These are phyloP conservation scores for Sapria himalayana DNA, from an alignment of 345 rosid genomes.

Conservation along the genomic window DNA sequence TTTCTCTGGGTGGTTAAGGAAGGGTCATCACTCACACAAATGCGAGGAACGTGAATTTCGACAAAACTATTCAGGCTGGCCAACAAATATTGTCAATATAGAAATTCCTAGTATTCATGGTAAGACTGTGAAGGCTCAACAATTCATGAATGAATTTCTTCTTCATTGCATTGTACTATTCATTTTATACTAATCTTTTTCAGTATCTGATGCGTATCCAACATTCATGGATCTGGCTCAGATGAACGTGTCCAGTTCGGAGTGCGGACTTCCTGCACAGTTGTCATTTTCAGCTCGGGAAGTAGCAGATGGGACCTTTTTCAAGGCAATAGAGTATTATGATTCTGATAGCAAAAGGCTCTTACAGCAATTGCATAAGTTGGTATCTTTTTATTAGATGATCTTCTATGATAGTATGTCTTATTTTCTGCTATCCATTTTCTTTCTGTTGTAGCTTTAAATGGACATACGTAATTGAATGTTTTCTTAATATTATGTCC, in stretches of 20 bases:
- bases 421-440: not conserved
- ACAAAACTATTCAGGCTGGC: constrained; percentile 85
- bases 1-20: constrained; percentile 37
- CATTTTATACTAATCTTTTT: too few relatives aligned
- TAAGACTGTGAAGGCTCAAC: constrained; percentile 13
- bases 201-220: constrained; percentile 51
- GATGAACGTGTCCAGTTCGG: constrained; percentile 53
- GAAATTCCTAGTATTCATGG: constrained; percentile 75
- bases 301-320: constrained; percentile 83
- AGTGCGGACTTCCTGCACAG: constrained; percentile 77
- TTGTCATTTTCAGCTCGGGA: constrained; percentile 94
- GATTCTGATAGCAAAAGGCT: constrained; percentile 88
- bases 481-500: too few relatives aligned
- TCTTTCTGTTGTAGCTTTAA: constrained; percentile 2
- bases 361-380: constrained; percentile 62
- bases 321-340: constrained; percentile 84
- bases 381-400: constrained; percentile 12
- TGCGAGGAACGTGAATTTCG: constrained; percentile 63
- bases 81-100: constrained; percentile 75
- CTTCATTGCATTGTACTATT: too few relatives aligned
- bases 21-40: constrained; percentile 34
- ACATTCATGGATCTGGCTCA: constrained; percentile 34
- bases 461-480: too few relatives aligned
- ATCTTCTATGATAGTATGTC: not conserved
- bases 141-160: too few relatives aligned